Evolutionary conservation across 1,139 yeast genomes (phyloP), one percentile per base, ranked within the genome.

Genomic region (Zhuliangozyma blackwelliae): DNA sequence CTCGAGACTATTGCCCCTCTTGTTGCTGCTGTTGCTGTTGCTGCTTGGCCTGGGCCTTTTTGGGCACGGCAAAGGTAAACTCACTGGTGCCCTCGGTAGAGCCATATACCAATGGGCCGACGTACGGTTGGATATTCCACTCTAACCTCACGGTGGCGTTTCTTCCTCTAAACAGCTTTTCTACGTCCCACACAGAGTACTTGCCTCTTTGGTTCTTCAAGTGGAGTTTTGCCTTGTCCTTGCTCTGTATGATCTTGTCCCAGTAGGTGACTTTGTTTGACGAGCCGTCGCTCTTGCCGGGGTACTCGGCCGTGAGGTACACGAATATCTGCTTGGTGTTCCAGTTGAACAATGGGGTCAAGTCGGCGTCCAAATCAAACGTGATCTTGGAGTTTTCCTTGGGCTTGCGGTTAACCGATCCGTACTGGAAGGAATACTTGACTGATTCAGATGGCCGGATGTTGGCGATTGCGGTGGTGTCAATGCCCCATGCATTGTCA

Each of bases 261-360:
- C 98, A 92, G 54, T 86, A 79, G 0, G 94, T 85, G 28, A 90
- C 86, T 43, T 79, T 79, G 63, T 82, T 87, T 19, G 61, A 57
- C 2, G 78, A 65, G 3, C 63, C 71, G 2, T 55, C 59, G 29
- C 63, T 64, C 47, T 71, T 72, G 2, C 92, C 92, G 10, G 82
- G 80, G 53, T 90, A 89, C 52, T 88, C 94, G 2, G 95, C 96
- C 2, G 95, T 86, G 44, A 92, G 68, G 52, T 90, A 92, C 5
- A 84, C 85, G 56, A 92, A 90, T 16, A 92, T 79, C 59, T 92
- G 98, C 55, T 92, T 92, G 10, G 98, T 92, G 62, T 92, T 92
- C 97, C 97, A 92, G 59, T 86, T 89, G 74, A 90, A 90, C 39
- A 92, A 68, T 1, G 89, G 80, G 1, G 84, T 58, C 49, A 92